Evolutionary conservation across 1,139 yeast species (phyloP).

Genomic region (Debaryomyces robertsiae): DNA sequence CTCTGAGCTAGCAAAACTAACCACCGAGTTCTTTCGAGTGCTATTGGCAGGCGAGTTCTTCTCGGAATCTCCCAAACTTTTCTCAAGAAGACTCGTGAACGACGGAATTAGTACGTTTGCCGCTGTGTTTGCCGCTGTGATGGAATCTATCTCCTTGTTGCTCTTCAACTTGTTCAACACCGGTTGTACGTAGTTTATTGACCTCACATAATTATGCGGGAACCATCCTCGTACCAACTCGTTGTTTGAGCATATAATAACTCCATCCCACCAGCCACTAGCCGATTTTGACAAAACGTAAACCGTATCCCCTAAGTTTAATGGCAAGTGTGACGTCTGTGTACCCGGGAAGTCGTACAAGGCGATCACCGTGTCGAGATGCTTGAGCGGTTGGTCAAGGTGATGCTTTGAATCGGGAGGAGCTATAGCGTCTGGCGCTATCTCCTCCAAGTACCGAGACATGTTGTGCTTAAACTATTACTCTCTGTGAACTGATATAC

Average conservation of each 20-base stretch:
- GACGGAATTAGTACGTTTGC: slow-evolving; percentile 52
- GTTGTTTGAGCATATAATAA: slow-evolving; percentile 43
- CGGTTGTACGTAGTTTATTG: slow-evolving; percentile 52
- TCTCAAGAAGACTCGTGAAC: slow-evolving; percentile 43
- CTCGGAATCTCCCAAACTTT: slow-evolving; percentile 36
- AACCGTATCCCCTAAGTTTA: slow-evolving; percentile 52
- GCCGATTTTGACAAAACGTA: slow-evolving; percentile 55
- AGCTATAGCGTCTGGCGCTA: slow-evolving; percentile 43
- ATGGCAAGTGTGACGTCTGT: slow-evolving; percentile 47
- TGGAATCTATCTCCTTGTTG: slow-evolving; percentile 45
- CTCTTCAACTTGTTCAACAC: slow-evolving; percentile 42
- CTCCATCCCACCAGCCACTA: slow-evolving; percentile 82
- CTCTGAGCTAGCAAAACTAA: slow-evolving; percentile 50
- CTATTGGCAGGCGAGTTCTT: slow-evolving; percentile 33
- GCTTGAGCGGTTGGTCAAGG: slow-evolving; percentile 33
- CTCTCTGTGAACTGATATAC: no score
- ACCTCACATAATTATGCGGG: slow-evolving; percentile 60
- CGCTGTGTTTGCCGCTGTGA: slow-evolving; percentile 54
- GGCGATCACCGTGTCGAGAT: slow-evolving; percentile 54
- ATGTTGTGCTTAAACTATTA: slow-evolving; percentile 8
- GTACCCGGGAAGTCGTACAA: slow-evolving; percentile 54
- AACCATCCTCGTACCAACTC: slow-evolving; percentile 71
- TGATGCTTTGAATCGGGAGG: slow-evolving; percentile 28
- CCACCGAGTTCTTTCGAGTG: slow-evolving; percentile 49
- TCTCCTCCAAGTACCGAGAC: slow-evolving; percentile 31